phyloP scores from a whole-genome alignment of 345 rosid genomes.

The Aethionema arabicum region DNA sequence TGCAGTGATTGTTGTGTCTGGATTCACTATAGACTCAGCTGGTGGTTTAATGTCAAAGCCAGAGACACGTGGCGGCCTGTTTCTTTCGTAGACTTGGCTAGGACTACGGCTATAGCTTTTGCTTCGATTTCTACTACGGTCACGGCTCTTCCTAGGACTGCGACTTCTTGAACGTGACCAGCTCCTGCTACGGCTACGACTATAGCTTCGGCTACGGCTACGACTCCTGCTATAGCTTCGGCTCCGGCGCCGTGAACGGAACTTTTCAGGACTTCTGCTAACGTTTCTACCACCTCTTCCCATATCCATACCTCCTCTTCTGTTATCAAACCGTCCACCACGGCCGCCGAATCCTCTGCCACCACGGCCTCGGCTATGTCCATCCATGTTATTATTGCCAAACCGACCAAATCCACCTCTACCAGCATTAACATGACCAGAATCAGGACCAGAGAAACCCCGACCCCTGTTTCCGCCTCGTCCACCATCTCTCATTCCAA shows the following conservation, averaged over 20 bases:
- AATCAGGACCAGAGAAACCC: conserved; percentile 57
- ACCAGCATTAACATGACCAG: conserved; percentile 49
- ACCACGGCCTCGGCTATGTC: conserved; percentile 67
- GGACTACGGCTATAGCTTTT: conserved; percentile 58
- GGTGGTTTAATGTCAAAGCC: conserved; percentile 39
- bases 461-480: conserved; percentile 69
- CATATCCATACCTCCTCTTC: conserved; percentile 53
- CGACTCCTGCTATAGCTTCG: conserved; percentile 46
- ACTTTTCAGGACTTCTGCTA: conserved; percentile 76
- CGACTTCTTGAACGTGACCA: conserved; percentile 50
- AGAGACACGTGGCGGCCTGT: conserved; percentile 39
- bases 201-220: conserved; percentile 44
- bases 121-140: conserved; percentile 41
- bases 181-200: conserved; percentile 49
- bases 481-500: conserved; percentile 50
- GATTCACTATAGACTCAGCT: conserved; percentile 18
- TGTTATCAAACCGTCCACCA: conserved; percentile 70
- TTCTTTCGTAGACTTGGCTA: conserved; percentile 49
- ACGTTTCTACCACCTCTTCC: conserved; percentile 58
- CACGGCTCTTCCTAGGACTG: conserved; percentile 46
- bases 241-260: conserved; percentile 52
- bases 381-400: conserved; percentile 50
- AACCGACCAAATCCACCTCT: conserved; percentile 63
- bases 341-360: conserved; percentile 61
- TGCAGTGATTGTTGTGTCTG: conserved; percentile 5